Evolutionary conservation across 2,329 filamentous ascomycete species (phyloP), one percentile per base, ranked within the genome.

Genomic region (Lachnellula cervina): DNA sequence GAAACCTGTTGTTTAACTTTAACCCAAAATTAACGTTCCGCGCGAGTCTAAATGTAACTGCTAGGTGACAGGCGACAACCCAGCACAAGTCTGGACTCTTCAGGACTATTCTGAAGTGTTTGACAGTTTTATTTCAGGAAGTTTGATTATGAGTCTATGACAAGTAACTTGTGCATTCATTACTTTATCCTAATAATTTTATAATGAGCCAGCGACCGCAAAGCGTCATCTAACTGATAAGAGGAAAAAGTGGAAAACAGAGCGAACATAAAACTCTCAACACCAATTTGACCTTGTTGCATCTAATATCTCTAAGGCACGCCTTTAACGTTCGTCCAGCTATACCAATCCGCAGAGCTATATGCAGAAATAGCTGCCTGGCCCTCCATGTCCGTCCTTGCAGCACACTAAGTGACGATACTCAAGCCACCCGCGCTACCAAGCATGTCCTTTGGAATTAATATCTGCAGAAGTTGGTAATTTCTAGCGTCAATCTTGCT

Each of bases 241-340:
- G 7, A 8, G 25, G 21, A 28, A 9, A 21, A 21, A 23, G 16
- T 7, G 6, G 44, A 9, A 47, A n/a, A 32, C 16, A 42, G 7
- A 42, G 44, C 44, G 7, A 49, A 49, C 47, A 38, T 49, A 49
- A 38, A 34, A 13, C n/a, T 17, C 28, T 28, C 47, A 37, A 49
- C 47, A 5, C 23, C 17, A 49, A 34, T 35, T 49, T 32, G 25
- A 49, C 19, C 47, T 38, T 37, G 16, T 47, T 47, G 5, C 17
- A 23, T 47, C 23, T 28, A 49, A 32, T 16, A 17, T 49, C 17
- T 45, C 38, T 52, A 40, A 23, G 21, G 13, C 7, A 38, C 44
- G 35, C 50, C 50, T 45, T 45, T 52, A n/a, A 52, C 38, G n/a
- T 52, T 52, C 4, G n/a, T n/a, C 50, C 37, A 52, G 9, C 38